Evolutionary conservation across 805 yeast species (phyloP), one percentile per base, ranked within the genome.

Genomic region (Scheffersomyces stipitis): DNA sequence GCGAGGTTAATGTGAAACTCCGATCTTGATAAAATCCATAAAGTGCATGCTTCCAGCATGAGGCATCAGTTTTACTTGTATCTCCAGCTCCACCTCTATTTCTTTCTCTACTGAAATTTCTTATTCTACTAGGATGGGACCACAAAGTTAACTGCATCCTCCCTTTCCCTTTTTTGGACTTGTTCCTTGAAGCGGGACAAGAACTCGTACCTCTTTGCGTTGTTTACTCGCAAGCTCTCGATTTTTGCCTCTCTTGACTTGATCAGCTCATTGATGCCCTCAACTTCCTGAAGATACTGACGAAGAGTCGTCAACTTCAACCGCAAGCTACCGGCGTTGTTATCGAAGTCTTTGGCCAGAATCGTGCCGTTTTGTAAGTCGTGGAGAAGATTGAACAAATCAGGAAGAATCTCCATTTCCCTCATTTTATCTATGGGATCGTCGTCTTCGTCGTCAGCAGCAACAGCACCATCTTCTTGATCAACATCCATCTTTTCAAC

Each of bases 281-380:
- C 75, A 8, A 73, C 60, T 23, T 58, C 61, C 38, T 62, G 62
- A n/a, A 73, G 46, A 6, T 58, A 45, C 34, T 49, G 59, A 31
- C 66, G 56, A 23, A 71, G 52, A 32, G 51, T 62, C 34, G 52
- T 54, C 18, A 74, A 40, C 41, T 76, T 51, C 15, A 73, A 61
- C 26, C 75, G 56, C 23, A 75, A 63, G 10, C 72, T 54, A 15
- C 79, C 80, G 18, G 75, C 63, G 36, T 64, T 57, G 47, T 65
- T 67, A 40, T 66, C 71, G 40, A 69, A 66, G 40, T 69, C 73
- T 37, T 66, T 64, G 6, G 69, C 61, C 59, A 58, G 66, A 13
- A 64, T 41, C 15, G 46, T 53, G n/a, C 71, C 73, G 7, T 48
- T 45, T 22, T 60, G 58, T 22, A 69, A 49, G 28, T 60, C 61